A percentile compares a stretch with the other conserved stretches of the same genome.
Evolutionary conservation across 164 flowering plant species (phyloP).

Genomic region (Umbellularia californica): DNA sequence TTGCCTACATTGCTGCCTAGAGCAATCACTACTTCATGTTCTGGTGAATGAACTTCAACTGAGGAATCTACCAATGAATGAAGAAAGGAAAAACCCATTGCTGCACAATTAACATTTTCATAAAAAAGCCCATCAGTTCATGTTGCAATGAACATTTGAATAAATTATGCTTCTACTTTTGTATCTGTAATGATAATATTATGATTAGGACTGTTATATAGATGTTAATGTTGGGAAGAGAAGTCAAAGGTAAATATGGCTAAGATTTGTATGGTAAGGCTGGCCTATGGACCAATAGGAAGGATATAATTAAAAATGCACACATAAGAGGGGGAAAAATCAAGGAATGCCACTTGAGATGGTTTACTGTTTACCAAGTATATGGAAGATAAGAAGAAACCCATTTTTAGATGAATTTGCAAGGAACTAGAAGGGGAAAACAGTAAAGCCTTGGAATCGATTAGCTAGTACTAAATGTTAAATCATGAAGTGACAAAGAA

Average conservation of each 20-base stretch:
- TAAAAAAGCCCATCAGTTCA: not conserved
- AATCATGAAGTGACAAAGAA: too few species aligned
- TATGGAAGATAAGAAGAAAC: too few species aligned
- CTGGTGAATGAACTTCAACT: slow-evolving; percentile 56
- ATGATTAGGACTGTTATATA: not conserved
- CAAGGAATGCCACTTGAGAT: too few species aligned
- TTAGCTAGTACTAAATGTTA: too few species aligned
- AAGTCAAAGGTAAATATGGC: not conserved
- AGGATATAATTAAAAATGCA: not conserved
- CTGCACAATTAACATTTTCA: slow-evolving; percentile 21
- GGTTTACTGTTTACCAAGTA: too few species aligned
- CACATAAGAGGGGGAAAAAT: too few species aligned
- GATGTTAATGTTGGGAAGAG: not conserved
- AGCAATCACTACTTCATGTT: slow-evolving; percentile 89
- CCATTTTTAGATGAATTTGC: too few species aligned
- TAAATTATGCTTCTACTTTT: not conserved
- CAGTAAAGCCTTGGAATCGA: too few species aligned
- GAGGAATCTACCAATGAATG: slow-evolving; percentile 30
- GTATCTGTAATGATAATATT: not conserved
- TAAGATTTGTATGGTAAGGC: too few species aligned
- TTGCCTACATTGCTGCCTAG: slow-evolving; percentile 94
- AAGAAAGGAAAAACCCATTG: slow-evolving; percentile 23
- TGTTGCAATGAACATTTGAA: not conserved
- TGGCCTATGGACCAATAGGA: not conserved
- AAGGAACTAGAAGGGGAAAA: too few species aligned